These are phyloP conservation scores for Yamadazyma phyllophila DNA, from an alignment of 805 yeast genomes.

Conservation along the genomic window DNA sequence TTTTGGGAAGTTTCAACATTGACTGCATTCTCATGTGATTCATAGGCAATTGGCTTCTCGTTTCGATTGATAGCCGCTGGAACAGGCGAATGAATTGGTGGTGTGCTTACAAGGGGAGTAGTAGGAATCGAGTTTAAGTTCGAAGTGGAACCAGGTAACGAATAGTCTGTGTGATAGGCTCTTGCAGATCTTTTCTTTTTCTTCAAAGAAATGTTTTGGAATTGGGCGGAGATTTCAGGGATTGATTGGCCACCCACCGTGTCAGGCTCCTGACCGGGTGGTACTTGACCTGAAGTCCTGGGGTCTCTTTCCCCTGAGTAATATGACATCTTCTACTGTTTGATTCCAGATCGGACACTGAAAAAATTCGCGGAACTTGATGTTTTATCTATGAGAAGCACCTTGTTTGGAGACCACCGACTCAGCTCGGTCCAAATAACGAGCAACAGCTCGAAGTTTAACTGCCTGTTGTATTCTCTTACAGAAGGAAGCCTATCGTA, in stretches of 20 bases:
- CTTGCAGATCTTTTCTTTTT: slow-evolving; percentile 28
- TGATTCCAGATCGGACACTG: background rate
- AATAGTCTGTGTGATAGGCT: slow-evolving; percentile 28
- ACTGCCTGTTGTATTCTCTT: slow-evolving; percentile 38
- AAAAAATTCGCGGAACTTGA: background rate
- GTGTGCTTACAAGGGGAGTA: slow-evolving; percentile 6
- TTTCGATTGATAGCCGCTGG: background rate
- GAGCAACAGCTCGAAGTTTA: background rate
- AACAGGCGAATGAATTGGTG: slow-evolving; percentile 1
- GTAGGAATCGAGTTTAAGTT: background rate
- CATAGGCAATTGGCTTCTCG: background rate
- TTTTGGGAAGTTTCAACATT: background rate
- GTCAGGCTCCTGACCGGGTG: no score
- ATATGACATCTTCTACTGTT: no score
- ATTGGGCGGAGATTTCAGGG: background rate
- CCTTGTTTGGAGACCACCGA: background rate
- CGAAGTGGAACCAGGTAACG: slow-evolving; percentile 5
- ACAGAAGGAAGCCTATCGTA: slow-evolving; percentile 30
- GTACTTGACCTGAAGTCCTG: no score
- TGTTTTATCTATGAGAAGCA: background rate
- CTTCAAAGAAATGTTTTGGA: slow-evolving; percentile 1
- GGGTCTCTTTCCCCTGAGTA: no score
- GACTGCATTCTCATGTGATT: slow-evolving; percentile 9
- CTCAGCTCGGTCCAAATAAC: background rate
- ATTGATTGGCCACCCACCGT: background rate